Percentiles rank a stretch among this genome's conserved stretches.
phyloP scores from a whole-genome alignment of 2,329 filamentous ascomycete species.

The Penicillium expansum region DNA sequence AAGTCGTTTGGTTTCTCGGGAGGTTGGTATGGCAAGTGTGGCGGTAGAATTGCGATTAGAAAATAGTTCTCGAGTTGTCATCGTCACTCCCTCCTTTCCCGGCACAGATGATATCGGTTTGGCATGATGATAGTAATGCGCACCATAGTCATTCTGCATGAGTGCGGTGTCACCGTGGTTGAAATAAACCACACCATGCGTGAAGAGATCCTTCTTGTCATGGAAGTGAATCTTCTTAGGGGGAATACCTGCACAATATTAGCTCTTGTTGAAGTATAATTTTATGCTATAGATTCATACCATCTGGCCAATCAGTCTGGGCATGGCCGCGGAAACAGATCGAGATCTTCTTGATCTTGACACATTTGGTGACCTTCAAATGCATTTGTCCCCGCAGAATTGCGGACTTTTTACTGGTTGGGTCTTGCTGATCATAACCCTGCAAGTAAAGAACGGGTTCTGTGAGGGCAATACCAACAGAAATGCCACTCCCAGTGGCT shows the following conservation, averaged over 20 bases:
- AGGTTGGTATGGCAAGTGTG: constrained; percentile 45
- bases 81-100: constrained; percentile 33
- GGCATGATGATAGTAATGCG: constrained; percentile 60
- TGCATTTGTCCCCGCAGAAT: constrained; percentile 82
- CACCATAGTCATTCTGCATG: constrained; percentile 61
- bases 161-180: constrained; percentile 52
- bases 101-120: constrained; percentile 30
- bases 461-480: constrained; percentile 47
- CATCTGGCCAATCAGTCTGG: constrained; percentile 93
- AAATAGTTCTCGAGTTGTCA: constrained; percentile 37
- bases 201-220: constrained; percentile 82
- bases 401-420: constrained; percentile 66
- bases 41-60: constrained; percentile 41
- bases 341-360: constrained; percentile 89
- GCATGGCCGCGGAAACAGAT: constrained; percentile 82
- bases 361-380: constrained; percentile 78
- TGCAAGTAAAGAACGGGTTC: constrained; percentile 51
- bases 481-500: constrained; percentile 49
- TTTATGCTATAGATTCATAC: constrained; percentile 34
- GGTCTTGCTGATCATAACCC: constrained; percentile 49
- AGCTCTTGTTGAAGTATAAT: background rate
- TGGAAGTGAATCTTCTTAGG: constrained; percentile 78
- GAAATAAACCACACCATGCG: constrained; percentile 89
- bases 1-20: constrained; percentile 60
- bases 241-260: constrained; percentile 63